These are phyloP conservation scores for Buxus sempervirens DNA, from an alignment of 164 flowering plant genomes.

Conservation along the genomic window DNA sequence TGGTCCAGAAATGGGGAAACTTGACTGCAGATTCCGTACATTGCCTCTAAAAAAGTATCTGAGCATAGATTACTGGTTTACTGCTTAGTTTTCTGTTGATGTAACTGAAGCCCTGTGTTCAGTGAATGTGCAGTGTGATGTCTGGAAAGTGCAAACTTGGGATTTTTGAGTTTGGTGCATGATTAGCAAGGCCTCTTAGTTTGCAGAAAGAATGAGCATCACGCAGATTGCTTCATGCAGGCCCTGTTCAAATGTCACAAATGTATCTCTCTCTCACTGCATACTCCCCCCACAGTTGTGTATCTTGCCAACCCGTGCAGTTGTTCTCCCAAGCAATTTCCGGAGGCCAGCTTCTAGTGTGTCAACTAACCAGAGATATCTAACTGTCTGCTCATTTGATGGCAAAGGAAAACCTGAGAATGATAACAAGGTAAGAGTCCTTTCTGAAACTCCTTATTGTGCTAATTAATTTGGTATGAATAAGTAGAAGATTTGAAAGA, in stretches of 20 bases:
- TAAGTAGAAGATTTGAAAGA: background rate
- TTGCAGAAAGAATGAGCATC: slow-evolving; percentile 32
- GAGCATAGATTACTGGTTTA: too few species aligned
- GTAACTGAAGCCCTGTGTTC: background rate
- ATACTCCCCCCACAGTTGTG: slow-evolving; percentile 12
- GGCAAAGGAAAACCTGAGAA: slow-evolving; percentile 47
- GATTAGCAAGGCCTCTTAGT: background rate
- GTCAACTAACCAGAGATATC: slow-evolving; percentile 17
- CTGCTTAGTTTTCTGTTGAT: background rate
- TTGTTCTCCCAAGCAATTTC: slow-evolving; percentile 7
- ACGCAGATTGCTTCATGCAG: slow-evolving; percentile 29
- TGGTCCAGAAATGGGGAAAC: too few species aligned
- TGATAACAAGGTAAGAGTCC: slow-evolving; percentile 35
- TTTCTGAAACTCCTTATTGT: background rate
- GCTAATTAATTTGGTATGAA: background rate
- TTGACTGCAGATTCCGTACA: too few species aligned
- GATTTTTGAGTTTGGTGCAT: background rate
- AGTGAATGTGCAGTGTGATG: background rate
- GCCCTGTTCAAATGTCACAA: slow-evolving; percentile 12
- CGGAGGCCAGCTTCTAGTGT: slow-evolving; percentile 15
- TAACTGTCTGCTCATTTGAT: slow-evolving; percentile 46
- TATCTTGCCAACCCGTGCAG: slow-evolving; percentile 7
- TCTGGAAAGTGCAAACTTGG: background rate
- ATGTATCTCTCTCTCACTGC: background rate
- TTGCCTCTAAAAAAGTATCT: background rate